Evolutionary conservation across 345 rosid genomes (phyloP), one percentile per base, ranked within the genome.

Genomic region (Bretschneidera sinensis): DNA sequence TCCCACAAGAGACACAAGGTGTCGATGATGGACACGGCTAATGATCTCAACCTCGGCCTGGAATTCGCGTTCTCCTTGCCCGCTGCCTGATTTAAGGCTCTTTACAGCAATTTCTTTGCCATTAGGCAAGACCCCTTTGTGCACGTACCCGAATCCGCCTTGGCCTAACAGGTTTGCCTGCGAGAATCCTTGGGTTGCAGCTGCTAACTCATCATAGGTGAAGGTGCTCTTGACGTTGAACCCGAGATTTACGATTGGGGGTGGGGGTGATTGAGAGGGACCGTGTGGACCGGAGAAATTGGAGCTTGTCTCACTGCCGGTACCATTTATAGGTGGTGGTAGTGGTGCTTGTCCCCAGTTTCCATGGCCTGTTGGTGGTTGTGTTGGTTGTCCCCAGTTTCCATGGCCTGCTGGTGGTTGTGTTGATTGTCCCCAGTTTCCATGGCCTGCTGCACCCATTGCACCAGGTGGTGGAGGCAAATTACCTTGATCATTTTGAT

Each of bases 1-100:
- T 0, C 96, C 98, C n/a, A 86, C 98, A 10, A 92, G 89, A 17
- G 98, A 78, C 7, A 92, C 98, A 4, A 92, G 86, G 66, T 92
- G 89, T 24, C 95, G 95, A 67, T 92, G 98, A 61, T 92, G 98
- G 55, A 92, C 98, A 13, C 92, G 87, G 55, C 96, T 89, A 62
- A 92, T 92, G 60, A 87, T 89, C 67, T 89, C 95, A 20, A 92
- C 96, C 76, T 92, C 96, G 8, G 91, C 92, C 68, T 83, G 88
- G 55, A 89, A 92, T 70, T 89, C 98, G 0, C 81, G 77, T 31
- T 83, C 85, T 0, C 96, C 96, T 68, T 89, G 96, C 22, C 95
- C 91, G 1, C 95, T 82, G 2, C 89, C 95, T 0, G 76, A 57
- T 77, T 87, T 92, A 14, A 92, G 85, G 54, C 87, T 82, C 78